Conservation (phyloP, 495 filamentous ascomycete species). For the Aspergillus cristatus region DNA sequence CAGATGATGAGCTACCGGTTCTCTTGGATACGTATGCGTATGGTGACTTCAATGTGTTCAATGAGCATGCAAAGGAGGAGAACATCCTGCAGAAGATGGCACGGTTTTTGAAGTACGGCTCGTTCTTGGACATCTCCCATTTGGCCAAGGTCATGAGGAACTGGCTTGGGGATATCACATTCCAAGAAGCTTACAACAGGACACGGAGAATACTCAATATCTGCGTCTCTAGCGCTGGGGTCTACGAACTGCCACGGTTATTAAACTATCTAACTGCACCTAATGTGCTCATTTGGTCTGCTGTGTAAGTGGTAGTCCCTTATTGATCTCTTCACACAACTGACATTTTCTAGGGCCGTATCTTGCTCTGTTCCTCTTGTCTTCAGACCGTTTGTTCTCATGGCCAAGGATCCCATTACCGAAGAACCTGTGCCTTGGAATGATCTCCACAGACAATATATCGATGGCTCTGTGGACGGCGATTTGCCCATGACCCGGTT, state of each 20-base stretch:
- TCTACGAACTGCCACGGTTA: conserved; percentile 78
- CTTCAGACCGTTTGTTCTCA: conserved; percentile 63
- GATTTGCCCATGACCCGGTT: conserved; percentile 88
- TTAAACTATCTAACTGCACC: conserved; percentile 91
- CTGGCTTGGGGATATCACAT: conserved; percentile 80
- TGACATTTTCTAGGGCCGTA: conserved; percentile 48
- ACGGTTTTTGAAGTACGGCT: conserved; percentile 70
- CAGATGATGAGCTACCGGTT: conserved; percentile 73
- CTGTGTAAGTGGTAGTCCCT: conserved; percentile 51
- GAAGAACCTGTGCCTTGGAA: conserved; percentile 76
- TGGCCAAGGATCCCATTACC: conserved; percentile 79
- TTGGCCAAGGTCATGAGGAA: conserved; percentile 70
- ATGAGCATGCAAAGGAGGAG: conserved; percentile 59
- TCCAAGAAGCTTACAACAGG: conserved; percentile 90
- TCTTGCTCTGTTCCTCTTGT: conserved; percentile 91
- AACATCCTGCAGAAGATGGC: conserved; percentile 58
- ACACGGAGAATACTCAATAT: conserved; percentile 88
- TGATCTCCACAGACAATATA: conserved; percentile 71
- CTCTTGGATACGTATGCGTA: conserved; percentile 66
- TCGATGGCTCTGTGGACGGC: conserved; percentile 90
- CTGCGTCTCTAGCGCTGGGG: conserved; percentile 74
- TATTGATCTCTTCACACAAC: conserved; percentile 4
- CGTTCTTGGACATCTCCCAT: conserved; percentile 74
- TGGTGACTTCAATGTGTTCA: conserved; percentile 79
- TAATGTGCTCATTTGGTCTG: conserved; percentile 94